phyloP scores from a whole-genome alignment of 176 grass and related monocot genomes.

The Avena eriantha region DNA sequence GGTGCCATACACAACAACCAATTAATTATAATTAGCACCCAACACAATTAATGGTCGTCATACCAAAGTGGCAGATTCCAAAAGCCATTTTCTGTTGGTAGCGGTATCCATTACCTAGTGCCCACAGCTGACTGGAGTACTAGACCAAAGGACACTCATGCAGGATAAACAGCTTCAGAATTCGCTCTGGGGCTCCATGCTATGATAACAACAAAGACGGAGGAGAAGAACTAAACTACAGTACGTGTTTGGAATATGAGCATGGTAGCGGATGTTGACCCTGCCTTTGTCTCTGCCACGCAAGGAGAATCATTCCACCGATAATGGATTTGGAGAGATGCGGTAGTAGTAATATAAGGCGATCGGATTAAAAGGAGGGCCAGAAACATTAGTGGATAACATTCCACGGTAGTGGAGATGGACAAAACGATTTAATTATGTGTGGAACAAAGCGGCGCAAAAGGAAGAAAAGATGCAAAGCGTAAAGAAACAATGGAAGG shows the following conservation, averaged over 20 bases:
- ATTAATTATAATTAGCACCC: neutral
- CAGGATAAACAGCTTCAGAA: neutral
- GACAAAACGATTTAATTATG: neutral
- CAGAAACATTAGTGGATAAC: neutral
- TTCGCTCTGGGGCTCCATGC: neutral
- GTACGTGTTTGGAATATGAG: slow-evolving; percentile 1
- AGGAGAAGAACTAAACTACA: neutral
- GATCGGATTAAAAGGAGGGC: neutral
- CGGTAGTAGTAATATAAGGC: neutral
- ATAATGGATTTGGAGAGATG: slow-evolving; percentile 19
- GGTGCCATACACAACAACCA: neutral
- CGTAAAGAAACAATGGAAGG: no score
- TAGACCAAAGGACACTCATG: neutral
- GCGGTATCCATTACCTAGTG: neutral
- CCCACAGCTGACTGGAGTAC: neutral
- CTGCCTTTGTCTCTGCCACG: slow-evolving; percentile 16
- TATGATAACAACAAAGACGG: neutral
- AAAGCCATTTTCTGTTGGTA: slow-evolving; percentile 10
- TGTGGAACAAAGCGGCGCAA: neutral
- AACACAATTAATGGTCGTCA: neutral
- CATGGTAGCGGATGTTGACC: neutral
- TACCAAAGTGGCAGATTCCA: neutral
- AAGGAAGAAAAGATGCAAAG: neutral
- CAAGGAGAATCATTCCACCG: slow-evolving; percentile 8
- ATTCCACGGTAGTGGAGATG: neutral